Conservation (phyloP, 225 moss, liverwort and hornwort species). For the Anthoceros angustus region DNA sequence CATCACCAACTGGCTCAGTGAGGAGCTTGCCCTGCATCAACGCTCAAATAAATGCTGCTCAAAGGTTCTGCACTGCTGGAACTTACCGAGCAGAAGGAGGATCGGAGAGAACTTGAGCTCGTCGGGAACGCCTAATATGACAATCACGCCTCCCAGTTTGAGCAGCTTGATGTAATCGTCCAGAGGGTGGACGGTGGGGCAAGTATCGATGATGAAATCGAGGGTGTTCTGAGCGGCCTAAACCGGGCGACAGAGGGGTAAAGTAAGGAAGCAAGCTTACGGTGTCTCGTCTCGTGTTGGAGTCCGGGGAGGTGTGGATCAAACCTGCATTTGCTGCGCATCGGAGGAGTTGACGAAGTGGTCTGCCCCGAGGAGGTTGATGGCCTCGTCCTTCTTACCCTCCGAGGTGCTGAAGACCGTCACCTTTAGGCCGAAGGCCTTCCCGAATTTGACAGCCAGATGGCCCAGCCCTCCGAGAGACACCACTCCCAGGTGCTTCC, state of each 20-base stretch:
- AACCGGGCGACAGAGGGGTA: neutral
- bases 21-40: neutral
- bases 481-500: slow-evolving; percentile 32
- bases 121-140: slow-evolving; percentile 20
- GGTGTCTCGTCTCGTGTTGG: no score
- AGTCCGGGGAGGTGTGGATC: neutral
- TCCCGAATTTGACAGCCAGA: slow-evolving; percentile 43
- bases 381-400: slow-evolving; percentile 41
- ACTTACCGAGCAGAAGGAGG: slow-evolving; percentile 26
- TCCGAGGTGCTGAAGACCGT: slow-evolving; percentile 47
- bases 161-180: slow-evolving; percentile 29
- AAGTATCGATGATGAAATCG: slow-evolving; percentile 37
- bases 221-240: slow-evolving; percentile 28
- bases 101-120: slow-evolving; percentile 22
- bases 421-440: slow-evolving; percentile 51
- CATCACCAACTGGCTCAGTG: neutral
- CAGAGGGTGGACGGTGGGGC: slow-evolving; percentile 22
- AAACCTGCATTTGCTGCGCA: slow-evolving; percentile 40
- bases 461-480: slow-evolving; percentile 56
- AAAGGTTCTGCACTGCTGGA: slow-evolving; percentile 2
- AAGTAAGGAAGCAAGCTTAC: neutral
- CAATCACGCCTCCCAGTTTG: slow-evolving; percentile 32
- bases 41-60: neutral
- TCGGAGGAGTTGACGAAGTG: slow-evolving; percentile 38
- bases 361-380: slow-evolving; percentile 35